Conservation (phyloP, 2,329 filamentous ascomycete genomes). For the Calcarisporium arbuscula region DNA sequence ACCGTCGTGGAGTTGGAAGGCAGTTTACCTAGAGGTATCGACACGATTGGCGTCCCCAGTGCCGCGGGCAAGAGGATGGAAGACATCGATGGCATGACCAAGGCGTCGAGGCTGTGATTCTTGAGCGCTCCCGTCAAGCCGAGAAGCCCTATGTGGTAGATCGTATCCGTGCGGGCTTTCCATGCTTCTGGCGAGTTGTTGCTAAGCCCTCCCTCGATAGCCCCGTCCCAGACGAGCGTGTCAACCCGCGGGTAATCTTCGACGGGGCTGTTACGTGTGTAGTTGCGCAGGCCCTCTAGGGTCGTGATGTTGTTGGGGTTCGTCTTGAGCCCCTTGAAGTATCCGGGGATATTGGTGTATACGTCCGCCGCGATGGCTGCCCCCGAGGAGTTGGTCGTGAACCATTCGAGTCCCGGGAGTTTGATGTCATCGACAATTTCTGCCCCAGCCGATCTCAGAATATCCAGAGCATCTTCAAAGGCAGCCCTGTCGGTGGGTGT, state of each 20-base stretch:
- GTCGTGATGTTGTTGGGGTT: conserved; percentile 52
- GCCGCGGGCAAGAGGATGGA: conserved; percentile 44
- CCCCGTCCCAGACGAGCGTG: conserved; percentile 48
- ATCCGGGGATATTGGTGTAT: conserved; percentile 43
- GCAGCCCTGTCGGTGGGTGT: conserved; percentile 22
- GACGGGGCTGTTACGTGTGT: conserved; percentile 43
- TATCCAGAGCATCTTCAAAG: conserved; percentile 48
- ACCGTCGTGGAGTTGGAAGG: conserved; percentile 40
- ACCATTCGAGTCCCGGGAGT: too few species aligned
- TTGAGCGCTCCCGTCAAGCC: conserved; percentile 54
- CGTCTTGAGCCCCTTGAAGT: conserved; percentile 45
- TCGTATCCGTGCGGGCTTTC: conserved; percentile 46
- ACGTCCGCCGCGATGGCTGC: conserved; percentile 54
- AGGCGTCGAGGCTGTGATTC: conserved; percentile 51
- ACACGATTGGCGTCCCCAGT: conserved; percentile 54
- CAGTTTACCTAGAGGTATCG: conserved; percentile 56
- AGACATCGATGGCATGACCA: conserved; percentile 51
- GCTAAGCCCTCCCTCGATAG: conserved; percentile 44
- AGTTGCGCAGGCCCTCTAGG: conserved; percentile 44
- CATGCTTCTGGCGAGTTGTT: conserved; percentile 53
- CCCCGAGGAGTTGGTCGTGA: conserved; percentile 39
- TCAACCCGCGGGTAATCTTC: conserved; percentile 55
- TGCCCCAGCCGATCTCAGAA: conserved; percentile 50
- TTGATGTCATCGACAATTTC: conserved; percentile 52
- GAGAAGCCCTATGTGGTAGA: conserved; percentile 46